Percentiles rank a stretch among this genome's conserved stretches.
These are phyloP conservation scores for Schizosaccharomyces octosporus DNA, from an alignment of 805 yeast species.

Conservation along the genomic window DNA sequence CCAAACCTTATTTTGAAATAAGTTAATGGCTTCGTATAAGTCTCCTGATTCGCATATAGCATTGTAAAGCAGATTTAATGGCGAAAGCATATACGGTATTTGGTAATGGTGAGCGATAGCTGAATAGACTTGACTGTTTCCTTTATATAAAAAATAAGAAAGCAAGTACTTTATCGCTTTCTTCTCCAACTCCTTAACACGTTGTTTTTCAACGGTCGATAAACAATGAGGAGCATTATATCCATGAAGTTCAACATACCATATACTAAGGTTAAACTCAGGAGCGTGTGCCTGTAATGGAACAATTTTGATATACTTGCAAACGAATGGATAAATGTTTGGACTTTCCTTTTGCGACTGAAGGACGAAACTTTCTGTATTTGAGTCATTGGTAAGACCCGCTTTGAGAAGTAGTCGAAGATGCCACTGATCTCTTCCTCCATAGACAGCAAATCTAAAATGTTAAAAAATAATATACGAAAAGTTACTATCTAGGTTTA, in stretches of 20 bases:
- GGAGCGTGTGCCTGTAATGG: background rate
- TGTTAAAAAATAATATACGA: background rate
- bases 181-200: background rate
- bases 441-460: background rate
- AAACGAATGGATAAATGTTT: background rate
- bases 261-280: background rate
- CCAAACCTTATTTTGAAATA: background rate
- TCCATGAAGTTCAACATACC: background rate
- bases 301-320: background rate
- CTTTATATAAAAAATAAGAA: background rate
- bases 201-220: background rate
- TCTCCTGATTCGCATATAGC: background rate
- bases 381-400: background rate
- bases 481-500: background rate
- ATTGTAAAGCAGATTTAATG: background rate
- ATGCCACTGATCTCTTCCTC: background rate
- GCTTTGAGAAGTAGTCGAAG: background rate
- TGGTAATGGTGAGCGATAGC: background rate
- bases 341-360: background rate
- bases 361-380: background rate
- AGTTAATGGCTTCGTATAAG: background rate
- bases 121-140: background rate
- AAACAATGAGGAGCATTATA: background rate
- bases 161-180: background rate
- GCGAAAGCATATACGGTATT: background rate